Evolutionary conservation across 177 flowering plant genomes (phyloP), one percentile per base, ranked within the genome.

Genomic region (Telopea speciosissima): DNA sequence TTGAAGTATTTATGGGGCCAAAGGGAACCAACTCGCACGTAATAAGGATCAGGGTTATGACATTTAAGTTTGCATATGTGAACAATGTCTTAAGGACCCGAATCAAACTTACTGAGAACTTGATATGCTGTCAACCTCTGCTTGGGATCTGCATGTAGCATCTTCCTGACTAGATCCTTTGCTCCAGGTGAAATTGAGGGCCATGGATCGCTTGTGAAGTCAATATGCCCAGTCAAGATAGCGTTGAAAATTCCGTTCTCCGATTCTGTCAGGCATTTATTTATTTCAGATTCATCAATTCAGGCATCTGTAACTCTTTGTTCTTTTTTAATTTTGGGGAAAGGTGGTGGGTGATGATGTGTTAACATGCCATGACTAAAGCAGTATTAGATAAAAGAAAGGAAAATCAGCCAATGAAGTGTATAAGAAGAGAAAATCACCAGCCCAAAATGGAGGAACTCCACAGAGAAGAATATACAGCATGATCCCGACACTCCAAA

Each of bases 401-500:
- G 16, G 26, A 16, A 64, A 40, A 68, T 11, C 24, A 68, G 58
- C n/a, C 42, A 63, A 23, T 16, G 25, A 23, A 23, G 17, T 31
- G 3, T 66, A 23, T 8, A 24, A 49, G n/a, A 68, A 61, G 65
- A 66, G 60, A 66, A 71, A 36, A 21, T 59, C 78, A 90, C 95
- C 97, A 22, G 94, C 96, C 93, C 95, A 90, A 73, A 92, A 92
- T 8, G 98, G 97, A 77, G 98, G 97, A 81, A 89, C 92, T n/a
- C 98, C 97, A 77, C 78, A 70, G 0, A 93, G 86, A 74, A 93
- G 90, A 71, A 93, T 93, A 70, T 88, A 93, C 58, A 93, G 63
- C 97, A 93, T 91, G 40, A 93, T 94, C 17, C 97, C 97, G 58
- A 91, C 78, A 72, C 98, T 93, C 98, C 97, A 90, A 28, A 91